A percentile compares a stretch with the other conserved stretches of the same genome.
These are phyloP conservation scores for Penicillium rolfsii DNA, from an alignment of 2,329 filamentous ascomycete genomes.

Conservation along the genomic window DNA sequence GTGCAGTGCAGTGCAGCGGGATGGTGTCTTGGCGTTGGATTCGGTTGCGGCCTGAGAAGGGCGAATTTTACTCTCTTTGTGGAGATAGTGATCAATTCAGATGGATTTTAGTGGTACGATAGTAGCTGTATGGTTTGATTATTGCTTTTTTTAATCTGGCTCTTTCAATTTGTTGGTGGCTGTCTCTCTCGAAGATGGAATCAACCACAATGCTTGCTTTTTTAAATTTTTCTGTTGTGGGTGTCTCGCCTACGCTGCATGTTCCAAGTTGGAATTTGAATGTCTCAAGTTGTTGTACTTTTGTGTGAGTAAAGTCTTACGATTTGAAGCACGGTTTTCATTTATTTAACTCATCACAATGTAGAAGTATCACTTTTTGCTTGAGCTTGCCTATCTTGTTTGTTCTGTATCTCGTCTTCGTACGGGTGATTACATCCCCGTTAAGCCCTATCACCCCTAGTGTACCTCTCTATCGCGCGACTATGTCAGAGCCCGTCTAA, in stretches of 20 bases:
- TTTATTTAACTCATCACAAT: background rate
- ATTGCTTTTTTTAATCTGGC: background rate
- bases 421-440: background rate
- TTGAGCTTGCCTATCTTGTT: background rate
- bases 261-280: slow-evolving; percentile 6
- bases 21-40: slow-evolving; percentile 1
- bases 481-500: background rate
- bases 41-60: background rate
- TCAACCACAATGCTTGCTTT: background rate
- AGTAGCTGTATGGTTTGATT: background rate
- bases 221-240: background rate
- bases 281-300: background rate
- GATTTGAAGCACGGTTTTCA: too few relatives aligned
- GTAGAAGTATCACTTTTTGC: too few relatives aligned
- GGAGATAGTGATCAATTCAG: background rate
- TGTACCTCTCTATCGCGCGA: background rate
- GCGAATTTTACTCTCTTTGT: background rate
- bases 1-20: background rate
- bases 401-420: background rate
- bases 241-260: slow-evolving; percentile 3
- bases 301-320: background rate
- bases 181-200: background rate
- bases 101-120: background rate
- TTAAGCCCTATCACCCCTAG: background rate
- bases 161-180: background rate